Conservation (phyloP, 2,329 filamentous ascomycete genomes). For the Colletotrichum plurivorum region DNA sequence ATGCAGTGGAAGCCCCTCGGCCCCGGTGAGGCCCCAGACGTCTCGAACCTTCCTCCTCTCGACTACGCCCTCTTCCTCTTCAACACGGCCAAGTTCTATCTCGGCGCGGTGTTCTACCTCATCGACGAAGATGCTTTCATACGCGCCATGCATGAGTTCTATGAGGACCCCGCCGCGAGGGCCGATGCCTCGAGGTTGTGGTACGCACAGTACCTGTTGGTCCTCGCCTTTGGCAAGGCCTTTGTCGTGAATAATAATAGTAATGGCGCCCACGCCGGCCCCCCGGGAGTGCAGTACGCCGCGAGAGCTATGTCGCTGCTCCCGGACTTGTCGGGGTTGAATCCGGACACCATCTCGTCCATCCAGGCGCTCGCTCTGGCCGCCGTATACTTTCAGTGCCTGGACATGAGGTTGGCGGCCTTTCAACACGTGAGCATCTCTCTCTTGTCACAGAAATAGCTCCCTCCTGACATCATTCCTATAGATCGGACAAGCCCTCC, state of each 20-base stretch:
- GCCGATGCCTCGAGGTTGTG: conserved; percentile 43
- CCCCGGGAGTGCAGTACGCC: conserved; percentile 55
- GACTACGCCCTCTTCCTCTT: conserved; percentile 45
- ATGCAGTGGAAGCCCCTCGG: conserved; percentile 48
- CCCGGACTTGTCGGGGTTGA: conserved; percentile 52
- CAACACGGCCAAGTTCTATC: conserved; percentile 45
- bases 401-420: conserved; percentile 56
- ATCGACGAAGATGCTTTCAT: conserved; percentile 43
- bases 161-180: conserved; percentile 42
- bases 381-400: conserved; percentile 56
- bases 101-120: conserved; percentile 44
- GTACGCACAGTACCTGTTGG: conserved; percentile 51
- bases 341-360: conserved; percentile 47
- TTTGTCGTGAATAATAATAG: conserved; percentile 46
- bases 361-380: conserved; percentile 53
- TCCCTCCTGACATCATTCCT: no score
- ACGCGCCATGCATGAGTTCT: conserved; percentile 43
- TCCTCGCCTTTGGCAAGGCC: conserved; percentile 51
- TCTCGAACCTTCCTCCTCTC: conserved; percentile 45
- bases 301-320: conserved; percentile 55
- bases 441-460: no score
- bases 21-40: conserved; percentile 44
- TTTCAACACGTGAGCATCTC: conserved; percentile 52
- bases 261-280: conserved; percentile 45
- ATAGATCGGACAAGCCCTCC: conserved; percentile 51